phyloP scores from a whole-genome alignment of 768 basidiomycete species.

The Pisolithus albus region DNA sequence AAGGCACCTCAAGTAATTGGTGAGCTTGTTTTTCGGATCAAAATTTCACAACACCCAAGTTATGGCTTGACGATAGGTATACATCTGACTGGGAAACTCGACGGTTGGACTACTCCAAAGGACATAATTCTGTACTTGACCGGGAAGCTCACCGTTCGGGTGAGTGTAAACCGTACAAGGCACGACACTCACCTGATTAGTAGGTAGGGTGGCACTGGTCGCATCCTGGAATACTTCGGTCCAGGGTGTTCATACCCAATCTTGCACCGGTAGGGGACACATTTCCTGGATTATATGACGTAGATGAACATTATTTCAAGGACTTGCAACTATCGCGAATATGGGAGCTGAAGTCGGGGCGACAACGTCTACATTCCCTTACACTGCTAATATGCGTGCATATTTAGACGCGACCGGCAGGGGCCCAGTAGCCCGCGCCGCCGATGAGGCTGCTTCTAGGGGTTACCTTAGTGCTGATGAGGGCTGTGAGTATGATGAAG shows the following conservation, averaged over 20 bases:
- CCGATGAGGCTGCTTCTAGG: constrained; percentile 69
- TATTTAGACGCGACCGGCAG: constrained; percentile 91
- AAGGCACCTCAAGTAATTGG: constrained; percentile 85
- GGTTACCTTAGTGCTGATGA: constrained; percentile 82
- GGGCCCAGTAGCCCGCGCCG: constrained; percentile 76
- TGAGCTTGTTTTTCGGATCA: constrained; percentile 25
- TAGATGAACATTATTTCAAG: constrained; percentile 28
- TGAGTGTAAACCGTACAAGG: constrained; percentile 32
- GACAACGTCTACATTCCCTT: constrained; percentile 98
- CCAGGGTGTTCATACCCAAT: constrained; percentile 83
- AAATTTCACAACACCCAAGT: neutral
- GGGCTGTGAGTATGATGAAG: constrained; percentile 88
- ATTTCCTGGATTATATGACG: neutral
- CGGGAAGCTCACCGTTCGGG: constrained; percentile 88
- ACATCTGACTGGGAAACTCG: constrained; percentile 79
- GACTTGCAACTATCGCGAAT: constrained; percentile 92
- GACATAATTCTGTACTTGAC: constrained; percentile 93
- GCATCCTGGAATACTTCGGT: constrained; percentile 95
- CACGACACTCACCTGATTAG: constrained; percentile 1
- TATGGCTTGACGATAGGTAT: constrained; percentile 46
- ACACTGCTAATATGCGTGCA: constrained; percentile 80
- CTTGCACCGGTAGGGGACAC: constrained; percentile 69
- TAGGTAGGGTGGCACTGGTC: constrained; percentile 85
- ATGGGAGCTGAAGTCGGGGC: constrained; percentile 99
- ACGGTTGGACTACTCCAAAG: constrained; percentile 92